phyloP scores from a whole-genome alignment of 257 asterid genomes.

The Solanum clarkiae region DNA sequence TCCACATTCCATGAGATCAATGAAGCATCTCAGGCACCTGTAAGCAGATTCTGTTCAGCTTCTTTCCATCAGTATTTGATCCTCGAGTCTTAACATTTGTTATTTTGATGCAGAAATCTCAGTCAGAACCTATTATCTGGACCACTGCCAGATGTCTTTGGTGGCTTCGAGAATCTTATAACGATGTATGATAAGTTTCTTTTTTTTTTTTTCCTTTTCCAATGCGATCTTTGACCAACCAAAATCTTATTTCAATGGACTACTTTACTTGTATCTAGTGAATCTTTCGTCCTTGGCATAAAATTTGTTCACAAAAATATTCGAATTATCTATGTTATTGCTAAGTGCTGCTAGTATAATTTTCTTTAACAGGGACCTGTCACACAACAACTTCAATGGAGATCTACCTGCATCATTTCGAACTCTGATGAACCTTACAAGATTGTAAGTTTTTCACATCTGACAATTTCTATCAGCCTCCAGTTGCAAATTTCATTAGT shows the following conservation, averaged over 20 bases:
- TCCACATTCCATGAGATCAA: conserved; percentile 44
- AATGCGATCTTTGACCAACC: background rate
- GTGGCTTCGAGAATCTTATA: conserved; percentile 47
- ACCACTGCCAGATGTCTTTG: conserved; percentile 57
- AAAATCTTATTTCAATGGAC: background rate
- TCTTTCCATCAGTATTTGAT: background rate
- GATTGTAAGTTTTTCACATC: conserved; percentile 44
- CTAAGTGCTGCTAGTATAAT: background rate
- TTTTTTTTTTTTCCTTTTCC: background rate
- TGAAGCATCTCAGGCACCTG: conserved; percentile 75
- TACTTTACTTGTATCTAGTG: background rate
- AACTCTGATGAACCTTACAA: conserved; percentile 39
- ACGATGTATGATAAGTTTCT: conserved; percentile 38
- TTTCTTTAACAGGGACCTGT: conserved; percentile 60
- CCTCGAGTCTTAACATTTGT: background rate
- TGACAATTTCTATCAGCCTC: background rate
- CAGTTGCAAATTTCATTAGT: background rate
- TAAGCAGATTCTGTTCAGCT: conserved; percentile 20
- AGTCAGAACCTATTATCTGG: conserved; percentile 72
- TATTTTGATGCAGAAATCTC: conserved; percentile 45
- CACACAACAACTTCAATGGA: conserved; percentile 71
- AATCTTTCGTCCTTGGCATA: background rate
- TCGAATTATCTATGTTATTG: background rate
- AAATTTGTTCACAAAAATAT: background rate
- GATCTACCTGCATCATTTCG: conserved; percentile 81